A percentile compares a stretch with the other conserved stretches of the same genome.
These are phyloP conservation scores for Lentinula detonsa DNA, from an alignment of 768 basidiomycete genomes.

Conservation along the genomic window DNA sequence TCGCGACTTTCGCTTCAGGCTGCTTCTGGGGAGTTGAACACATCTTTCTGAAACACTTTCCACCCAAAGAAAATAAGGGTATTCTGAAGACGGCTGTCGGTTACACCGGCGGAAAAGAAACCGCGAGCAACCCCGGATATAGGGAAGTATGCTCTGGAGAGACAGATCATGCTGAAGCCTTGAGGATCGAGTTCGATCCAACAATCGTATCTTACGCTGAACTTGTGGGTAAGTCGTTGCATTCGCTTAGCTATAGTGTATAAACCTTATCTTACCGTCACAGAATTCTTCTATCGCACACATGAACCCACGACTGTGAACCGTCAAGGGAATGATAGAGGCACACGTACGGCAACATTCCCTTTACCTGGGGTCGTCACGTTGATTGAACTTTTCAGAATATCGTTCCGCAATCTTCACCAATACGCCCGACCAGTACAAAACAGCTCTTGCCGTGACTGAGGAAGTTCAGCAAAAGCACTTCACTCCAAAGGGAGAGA, in stretches of 20 bases:
- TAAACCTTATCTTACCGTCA: not conserved
- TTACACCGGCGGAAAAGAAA: slow-evolving; percentile 67
- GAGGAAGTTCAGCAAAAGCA: slow-evolving; percentile 80
- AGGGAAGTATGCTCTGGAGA: slow-evolving; percentile 68
- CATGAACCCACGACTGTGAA: slow-evolving; percentile 89
- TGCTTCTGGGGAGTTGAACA: slow-evolving; percentile 90
- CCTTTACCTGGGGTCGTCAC: not conserved
- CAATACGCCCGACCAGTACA: slow-evolving; percentile 62
- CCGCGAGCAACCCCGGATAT: slow-evolving; percentile 58
- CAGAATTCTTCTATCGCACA: slow-evolving; percentile 92
- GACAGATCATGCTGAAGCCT: slow-evolving; percentile 87
- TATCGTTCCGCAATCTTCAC: slow-evolving; percentile 94
- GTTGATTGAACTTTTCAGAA: slow-evolving; percentile 37
- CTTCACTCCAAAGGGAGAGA: slow-evolving; percentile 64
- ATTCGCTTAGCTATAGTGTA: not conserved
- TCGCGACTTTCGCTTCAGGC: slow-evolving; percentile 50
- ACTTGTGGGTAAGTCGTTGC: slow-evolving; percentile 66
- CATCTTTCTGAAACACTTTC: slow-evolving; percentile 77
- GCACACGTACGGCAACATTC: slow-evolving; percentile 53
- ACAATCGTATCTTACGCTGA: slow-evolving; percentile 71
- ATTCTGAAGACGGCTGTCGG: slow-evolving; percentile 73
- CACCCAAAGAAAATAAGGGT: slow-evolving; percentile 64
- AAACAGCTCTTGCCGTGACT: slow-evolving; percentile 71
- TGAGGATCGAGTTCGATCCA: slow-evolving; percentile 84
- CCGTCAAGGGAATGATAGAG: slow-evolving; percentile 70